A percentile compares a stretch with the other conserved stretches of the same genome.
Evolutionary conservation across 768 basidiomycete genomes (phyloP).

Genomic region (Boletellus ananiceps): DNA sequence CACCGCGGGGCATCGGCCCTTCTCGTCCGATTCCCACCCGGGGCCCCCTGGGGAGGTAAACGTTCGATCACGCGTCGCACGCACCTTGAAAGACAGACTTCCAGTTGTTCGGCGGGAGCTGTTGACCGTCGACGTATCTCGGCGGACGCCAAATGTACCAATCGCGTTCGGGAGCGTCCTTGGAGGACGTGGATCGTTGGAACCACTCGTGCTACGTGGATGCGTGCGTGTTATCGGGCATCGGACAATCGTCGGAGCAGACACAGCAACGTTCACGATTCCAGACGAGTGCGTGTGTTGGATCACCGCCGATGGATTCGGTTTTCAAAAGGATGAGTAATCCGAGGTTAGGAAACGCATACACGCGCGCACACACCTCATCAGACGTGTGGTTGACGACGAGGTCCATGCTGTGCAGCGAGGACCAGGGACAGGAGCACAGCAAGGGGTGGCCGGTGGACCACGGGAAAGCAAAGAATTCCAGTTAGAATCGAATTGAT

Average conservation of each 20-base stretch:
- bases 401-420: slow-evolving; percentile 58
- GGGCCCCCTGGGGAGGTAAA: background rate
- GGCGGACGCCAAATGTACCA: slow-evolving; percentile 77
- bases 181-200: slow-evolving; percentile 47
- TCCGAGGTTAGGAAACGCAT: background rate
- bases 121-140: slow-evolving; percentile 47
- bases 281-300: no score
- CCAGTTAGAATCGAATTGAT: slow-evolving; percentile 1
- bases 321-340: background rate
- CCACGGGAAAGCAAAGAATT: background rate
- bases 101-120: slow-evolving; percentile 72
- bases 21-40: background rate
- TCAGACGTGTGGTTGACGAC: slow-evolving; percentile 73
- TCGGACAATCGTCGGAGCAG: no score
- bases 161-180: slow-evolving; percentile 55
- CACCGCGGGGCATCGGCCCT: no score
- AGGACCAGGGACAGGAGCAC: slow-evolving; percentile 1
- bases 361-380: slow-evolving; percentile 37
- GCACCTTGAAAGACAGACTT: slow-evolving; percentile 58
- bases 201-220: slow-evolving; percentile 65
- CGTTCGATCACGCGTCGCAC: background rate
- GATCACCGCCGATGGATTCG: no score
- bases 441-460: background rate
- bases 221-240: background rate
- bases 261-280: no score